These are phyloP conservation scores for Magnolia changhungtana DNA, from an alignment of 164 flowering plant genomes.

Conservation along the genomic window DNA sequence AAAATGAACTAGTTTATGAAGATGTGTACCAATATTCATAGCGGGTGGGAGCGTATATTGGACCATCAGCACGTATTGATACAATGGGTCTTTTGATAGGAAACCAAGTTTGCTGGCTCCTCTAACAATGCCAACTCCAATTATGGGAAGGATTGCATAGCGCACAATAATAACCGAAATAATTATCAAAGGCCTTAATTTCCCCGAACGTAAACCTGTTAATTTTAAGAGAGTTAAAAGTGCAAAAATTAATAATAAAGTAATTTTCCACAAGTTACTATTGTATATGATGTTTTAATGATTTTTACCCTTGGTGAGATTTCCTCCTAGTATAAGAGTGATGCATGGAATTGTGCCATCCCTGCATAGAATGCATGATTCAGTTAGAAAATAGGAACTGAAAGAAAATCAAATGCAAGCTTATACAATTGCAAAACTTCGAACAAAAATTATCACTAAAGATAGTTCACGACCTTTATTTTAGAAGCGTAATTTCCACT, in stretches of 20 bases:
- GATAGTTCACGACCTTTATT: too few species aligned
- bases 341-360: slow-evolving; percentile 87
- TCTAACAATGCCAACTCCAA: slow-evolving; percentile 61
- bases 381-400: too few species aligned
- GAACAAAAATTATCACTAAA: too few species aligned
- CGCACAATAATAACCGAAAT: slow-evolving; percentile 53
- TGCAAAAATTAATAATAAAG: background rate
- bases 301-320: slow-evolving; percentile 69
- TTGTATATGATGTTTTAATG: background rate
- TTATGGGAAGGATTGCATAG: slow-evolving; percentile 50
- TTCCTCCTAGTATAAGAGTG: slow-evolving; percentile 91
- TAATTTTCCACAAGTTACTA: background rate
- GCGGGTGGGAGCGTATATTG: slow-evolving; percentile 89
- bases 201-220: slow-evolving; percentile 50
- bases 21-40: slow-evolving; percentile 66
- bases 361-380: slow-evolving; percentile 31
- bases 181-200: slow-evolving; percentile 30
- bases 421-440: too few species aligned
- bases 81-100: slow-evolving; percentile 66
- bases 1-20: background rate
- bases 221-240: background rate
- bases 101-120: slow-evolving; percentile 51
- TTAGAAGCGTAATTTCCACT: too few species aligned
- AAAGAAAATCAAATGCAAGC: too few species aligned
- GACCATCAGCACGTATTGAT: slow-evolving; percentile 64